Percentiles rank a stretch among this genome's conserved stretches.
phyloP scores from a whole-genome alignment of 23 red algal species.

The Gracilaria vermiculophylla region DNA sequence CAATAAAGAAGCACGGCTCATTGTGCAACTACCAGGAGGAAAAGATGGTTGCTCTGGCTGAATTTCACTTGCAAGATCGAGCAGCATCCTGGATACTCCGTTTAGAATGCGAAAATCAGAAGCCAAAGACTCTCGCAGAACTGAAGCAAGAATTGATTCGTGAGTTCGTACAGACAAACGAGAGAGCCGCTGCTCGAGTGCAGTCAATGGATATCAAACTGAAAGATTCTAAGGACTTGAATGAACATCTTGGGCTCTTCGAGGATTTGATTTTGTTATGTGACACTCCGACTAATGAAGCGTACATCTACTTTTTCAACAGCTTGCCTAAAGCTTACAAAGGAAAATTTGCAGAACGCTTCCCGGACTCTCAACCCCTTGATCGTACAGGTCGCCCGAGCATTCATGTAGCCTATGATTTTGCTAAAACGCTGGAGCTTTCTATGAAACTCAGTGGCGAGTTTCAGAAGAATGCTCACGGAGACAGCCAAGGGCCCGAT shows the following conservation, averaged over 20 bases:
- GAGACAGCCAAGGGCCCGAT: not conserved
- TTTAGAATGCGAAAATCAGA: not conserved
- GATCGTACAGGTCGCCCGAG: not conserved
- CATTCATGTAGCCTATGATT: not conserved
- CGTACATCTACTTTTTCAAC: not conserved
- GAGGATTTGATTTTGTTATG: not conserved
- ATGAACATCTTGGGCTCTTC: not conserved
- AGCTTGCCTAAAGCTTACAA: not conserved
- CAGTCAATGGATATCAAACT: not conserved
- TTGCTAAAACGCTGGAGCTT: not conserved
- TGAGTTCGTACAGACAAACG: not conserved
- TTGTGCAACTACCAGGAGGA: not conserved
- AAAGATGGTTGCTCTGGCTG: not conserved
- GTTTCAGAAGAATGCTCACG: not conserved
- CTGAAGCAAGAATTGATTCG: not conserved
- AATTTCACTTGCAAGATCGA: not conserved
- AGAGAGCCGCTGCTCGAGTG: not conserved
- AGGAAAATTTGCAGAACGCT: not conserved
- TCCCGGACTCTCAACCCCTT: not conserved
- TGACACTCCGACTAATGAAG: not conserved
- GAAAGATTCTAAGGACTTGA: not conserved
- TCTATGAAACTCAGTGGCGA: not conserved
- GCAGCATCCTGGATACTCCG: not conserved
- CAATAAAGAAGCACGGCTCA: not conserved
- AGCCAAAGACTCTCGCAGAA: not conserved